Percentiles rank a stretch among this genome's conserved stretches.
Conservation (phyloP, 257 asterid species). For the Solanum gandarillasii region DNA sequence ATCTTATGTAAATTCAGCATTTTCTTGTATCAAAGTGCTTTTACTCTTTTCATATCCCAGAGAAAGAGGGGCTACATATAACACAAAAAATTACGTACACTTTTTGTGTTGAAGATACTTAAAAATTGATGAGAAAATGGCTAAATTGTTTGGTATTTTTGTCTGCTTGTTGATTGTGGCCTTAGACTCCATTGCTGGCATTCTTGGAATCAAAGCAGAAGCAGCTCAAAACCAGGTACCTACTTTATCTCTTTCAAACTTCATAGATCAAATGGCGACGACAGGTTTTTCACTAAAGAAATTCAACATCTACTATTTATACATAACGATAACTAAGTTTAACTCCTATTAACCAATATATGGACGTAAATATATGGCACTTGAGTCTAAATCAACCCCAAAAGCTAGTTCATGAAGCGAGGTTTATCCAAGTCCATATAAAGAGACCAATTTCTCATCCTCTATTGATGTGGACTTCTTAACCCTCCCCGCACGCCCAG, state of each 20-base stretch:
- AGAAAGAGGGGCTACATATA: not conserved
- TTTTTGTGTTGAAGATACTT: not conserved
- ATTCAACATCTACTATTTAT: not conserved
- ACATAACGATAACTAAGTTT: not conserved
- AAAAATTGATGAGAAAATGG: constrained; percentile 24
- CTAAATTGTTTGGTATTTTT: constrained; percentile 37
- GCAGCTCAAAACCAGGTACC: constrained; percentile 68
- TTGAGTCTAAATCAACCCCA: too few species aligned
- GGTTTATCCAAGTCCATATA: too few species aligned
- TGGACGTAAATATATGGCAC: too few species aligned
- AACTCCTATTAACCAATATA: not conserved
- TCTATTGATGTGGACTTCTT: too few species aligned
- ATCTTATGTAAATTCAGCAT: not conserved
- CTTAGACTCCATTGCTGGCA: constrained; percentile 57
- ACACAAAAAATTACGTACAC: not conserved
- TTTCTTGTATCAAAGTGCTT: not conserved
- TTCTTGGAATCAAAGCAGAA: constrained; percentile 74
- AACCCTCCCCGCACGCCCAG: too few species aligned
- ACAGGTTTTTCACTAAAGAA: not conserved
- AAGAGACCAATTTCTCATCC: too few species aligned
- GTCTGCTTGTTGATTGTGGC: constrained; percentile 59
- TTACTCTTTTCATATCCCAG: not conserved
- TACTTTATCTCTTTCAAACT: not conserved
- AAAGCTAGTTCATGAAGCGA: too few species aligned
- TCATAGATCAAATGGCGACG: not conserved